A percentile compares a stretch with the other conserved stretches of the same genome.
Evolutionary conservation across 169 alveolate species (phyloP).

Genomic region (Plasmodium yoelii): DNA sequence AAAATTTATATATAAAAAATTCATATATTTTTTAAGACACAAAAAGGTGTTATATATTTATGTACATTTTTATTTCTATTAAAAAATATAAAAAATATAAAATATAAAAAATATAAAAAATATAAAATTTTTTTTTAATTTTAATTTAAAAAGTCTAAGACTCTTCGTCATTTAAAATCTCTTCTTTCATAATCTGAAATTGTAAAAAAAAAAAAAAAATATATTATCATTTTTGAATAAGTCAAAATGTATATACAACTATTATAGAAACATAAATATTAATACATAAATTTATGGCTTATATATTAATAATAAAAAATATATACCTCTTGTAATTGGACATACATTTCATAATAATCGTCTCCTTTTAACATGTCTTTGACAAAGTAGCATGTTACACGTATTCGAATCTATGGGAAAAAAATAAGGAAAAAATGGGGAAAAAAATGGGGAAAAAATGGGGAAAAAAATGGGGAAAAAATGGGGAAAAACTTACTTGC

Average conservation of each 20-base stretch:
- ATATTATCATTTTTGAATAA: too few relatives aligned
- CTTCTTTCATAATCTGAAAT: constrained; percentile 74
- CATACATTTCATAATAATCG: constrained; percentile 81
- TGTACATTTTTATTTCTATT: too few relatives aligned
- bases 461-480: too few relatives aligned
- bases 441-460: too few relatives aligned
- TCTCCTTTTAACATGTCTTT: constrained; percentile 87
- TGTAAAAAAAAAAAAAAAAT: background rate
- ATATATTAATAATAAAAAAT: background rate
- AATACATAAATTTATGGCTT: background rate
- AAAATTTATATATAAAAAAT: background rate
- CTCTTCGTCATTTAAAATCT: constrained; percentile 72
- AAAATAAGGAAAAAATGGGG: too few relatives aligned
- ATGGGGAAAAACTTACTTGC: constrained; percentile 77
- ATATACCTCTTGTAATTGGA: constrained; percentile 81
- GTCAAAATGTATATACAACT: background rate
- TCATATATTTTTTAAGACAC: too few relatives aligned
- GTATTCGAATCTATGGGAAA: constrained; percentile 80
- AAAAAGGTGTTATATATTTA: too few relatives aligned
- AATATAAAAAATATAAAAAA: too few relatives aligned
- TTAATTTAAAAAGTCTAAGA: constrained; percentile 9
- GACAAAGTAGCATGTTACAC: constrained; percentile 85
- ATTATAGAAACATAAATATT: background rate
- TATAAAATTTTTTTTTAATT: too few relatives aligned
- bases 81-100: too few relatives aligned